Evolutionary conservation across 2,329 filamentous ascomycete genomes (phyloP), one percentile per base, ranked within the genome.

Genomic region (Parastagonospora nodorum): DNA sequence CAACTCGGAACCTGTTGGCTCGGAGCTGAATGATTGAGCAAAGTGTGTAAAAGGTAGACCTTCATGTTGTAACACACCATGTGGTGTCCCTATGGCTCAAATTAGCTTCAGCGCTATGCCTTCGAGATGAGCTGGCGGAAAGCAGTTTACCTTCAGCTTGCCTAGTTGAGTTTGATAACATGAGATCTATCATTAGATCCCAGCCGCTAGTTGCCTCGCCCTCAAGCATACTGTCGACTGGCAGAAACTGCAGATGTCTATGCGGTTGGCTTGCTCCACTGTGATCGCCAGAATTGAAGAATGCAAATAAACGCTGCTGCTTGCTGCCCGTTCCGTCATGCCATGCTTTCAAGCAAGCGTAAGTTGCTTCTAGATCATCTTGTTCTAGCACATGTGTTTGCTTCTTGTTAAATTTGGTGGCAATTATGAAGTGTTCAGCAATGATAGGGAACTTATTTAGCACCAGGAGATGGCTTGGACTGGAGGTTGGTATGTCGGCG

Each of bases 381-480:
- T 75, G 69, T 43, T 86, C 85, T 1, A 91, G 77, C 5, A 86
- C 65, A 57, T 87, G 77, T 1, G 83, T 85, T 76, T 91, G 88
- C n/a, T 77, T 75, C 65, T 84, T 82, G 67, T 86, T 85, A 1
- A 75, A 70, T n/a, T 75, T 82, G 0, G 88, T 91, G 0, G 84
- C 82, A 41, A 91, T 79, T 59, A 91, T 89, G 67, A 88, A 89
- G 73, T 91, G 88, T 61, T 86, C 80, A 0, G 83, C 81, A 30
- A 89, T 86, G 42, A 91, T 74, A 42, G 88, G 87, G 61, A 88
- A 91, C 71, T 90, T 91, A 77, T 91, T 91, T 35, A 91, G 76
- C 1, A 91, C 83, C 36, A 90, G 78, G 51, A 81, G 79, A 69
- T 91, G 87, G 8, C 75, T 70, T 0, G 83, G 75, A 19, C 67